A percentile compares a stretch with the other conserved stretches of the same genome.
These are phyloP conservation scores for Zelopaecilomyces penicillatus DNA, from an alignment of 2,329 filamentous ascomycete species.

Conservation along the genomic window DNA sequence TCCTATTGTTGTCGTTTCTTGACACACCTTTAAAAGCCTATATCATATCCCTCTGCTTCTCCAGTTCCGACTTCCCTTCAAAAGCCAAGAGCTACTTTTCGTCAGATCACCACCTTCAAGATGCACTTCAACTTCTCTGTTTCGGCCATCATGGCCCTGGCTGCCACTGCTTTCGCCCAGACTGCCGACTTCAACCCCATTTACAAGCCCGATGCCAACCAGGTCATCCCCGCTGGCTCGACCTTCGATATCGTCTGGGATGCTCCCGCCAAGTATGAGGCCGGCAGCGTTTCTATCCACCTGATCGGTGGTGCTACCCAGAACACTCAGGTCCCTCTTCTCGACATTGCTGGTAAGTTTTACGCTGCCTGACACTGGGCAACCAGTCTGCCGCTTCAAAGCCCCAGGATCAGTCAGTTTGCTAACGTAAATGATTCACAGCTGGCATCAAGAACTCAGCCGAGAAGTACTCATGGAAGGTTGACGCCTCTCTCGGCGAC, in stretches of 20 bases:
- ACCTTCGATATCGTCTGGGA: conserved; percentile 45
- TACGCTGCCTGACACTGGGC: neutral
- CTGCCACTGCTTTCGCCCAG: conserved; percentile 43
- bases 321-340: conserved; percentile 31
- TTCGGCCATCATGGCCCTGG: conserved; percentile 40
- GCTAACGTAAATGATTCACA: conserved; percentile 16
- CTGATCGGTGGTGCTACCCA: conserved; percentile 45
- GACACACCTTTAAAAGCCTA: conserved; percentile 1
- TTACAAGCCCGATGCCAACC: conserved; percentile 34
- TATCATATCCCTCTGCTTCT: conserved; percentile 1
- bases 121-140: conserved; percentile 45
- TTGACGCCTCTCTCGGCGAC: conserved; percentile 36
- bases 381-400: too few species aligned
- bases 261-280: conserved; percentile 30
- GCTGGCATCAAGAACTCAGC: conserved; percentile 38
- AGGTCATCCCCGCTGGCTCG: conserved; percentile 39
- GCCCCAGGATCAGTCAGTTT: neutral
- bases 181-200: conserved; percentile 49
- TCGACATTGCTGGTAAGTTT: conserved; percentile 43
- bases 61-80: too few species aligned
- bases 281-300: conserved; percentile 39
- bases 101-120: conserved; percentile 24
- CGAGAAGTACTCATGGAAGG: conserved; percentile 41
- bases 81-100: too few species aligned
- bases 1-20: conserved; percentile 8